A percentile compares a stretch with the other conserved stretches of the same genome.
These are phyloP conservation scores for Ochetophila trinervis DNA, from an alignment of 306 rosid species.

Conservation along the genomic window DNA sequence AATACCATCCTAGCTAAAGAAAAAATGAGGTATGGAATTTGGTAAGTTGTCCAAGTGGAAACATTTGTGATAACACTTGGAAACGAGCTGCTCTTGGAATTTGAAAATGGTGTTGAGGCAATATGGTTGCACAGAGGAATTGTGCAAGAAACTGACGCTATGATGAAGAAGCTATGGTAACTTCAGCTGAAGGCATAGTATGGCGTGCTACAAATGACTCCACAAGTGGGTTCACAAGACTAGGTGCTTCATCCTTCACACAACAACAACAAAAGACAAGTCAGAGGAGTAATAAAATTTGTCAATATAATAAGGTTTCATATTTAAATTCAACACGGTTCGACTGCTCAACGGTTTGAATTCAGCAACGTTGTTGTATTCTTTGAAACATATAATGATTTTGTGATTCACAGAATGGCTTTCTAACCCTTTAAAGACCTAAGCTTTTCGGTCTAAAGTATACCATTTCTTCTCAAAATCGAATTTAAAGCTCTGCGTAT, in stretches of 20 bases:
- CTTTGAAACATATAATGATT: too few relatives aligned
- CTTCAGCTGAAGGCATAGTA: constrained; percentile 42
- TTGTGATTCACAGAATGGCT: too few relatives aligned
- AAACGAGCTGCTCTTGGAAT: too few relatives aligned
- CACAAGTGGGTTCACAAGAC: constrained; percentile 83
- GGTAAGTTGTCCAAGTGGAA: too few relatives aligned
- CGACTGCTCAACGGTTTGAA: background rate
- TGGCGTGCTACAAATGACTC: constrained; percentile 92
- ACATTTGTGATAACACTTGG: too few relatives aligned
- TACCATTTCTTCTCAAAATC: background rate
- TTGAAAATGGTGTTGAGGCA: too few relatives aligned
- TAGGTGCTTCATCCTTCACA: constrained; percentile 90
- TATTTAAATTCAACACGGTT: background rate
- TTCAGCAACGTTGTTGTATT: too few relatives aligned
- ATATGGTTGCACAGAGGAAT: background rate
- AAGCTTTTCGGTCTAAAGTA: too few relatives aligned
- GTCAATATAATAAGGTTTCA: constrained; percentile 1
- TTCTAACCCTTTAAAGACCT: too few relatives aligned
- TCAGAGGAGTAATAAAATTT: constrained; percentile 13
- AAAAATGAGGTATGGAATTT: too few relatives aligned
- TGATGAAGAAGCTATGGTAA: constrained; percentile 29
- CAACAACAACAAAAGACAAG: constrained; percentile 17
- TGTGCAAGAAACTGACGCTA: constrained; percentile 20
- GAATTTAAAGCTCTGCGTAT: background rate
- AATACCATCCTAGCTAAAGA: too few relatives aligned